Base-by-base conservation (phyloP, 2,329 filamentous ascomycete species). In the Falciphora oryzae region DNA sequence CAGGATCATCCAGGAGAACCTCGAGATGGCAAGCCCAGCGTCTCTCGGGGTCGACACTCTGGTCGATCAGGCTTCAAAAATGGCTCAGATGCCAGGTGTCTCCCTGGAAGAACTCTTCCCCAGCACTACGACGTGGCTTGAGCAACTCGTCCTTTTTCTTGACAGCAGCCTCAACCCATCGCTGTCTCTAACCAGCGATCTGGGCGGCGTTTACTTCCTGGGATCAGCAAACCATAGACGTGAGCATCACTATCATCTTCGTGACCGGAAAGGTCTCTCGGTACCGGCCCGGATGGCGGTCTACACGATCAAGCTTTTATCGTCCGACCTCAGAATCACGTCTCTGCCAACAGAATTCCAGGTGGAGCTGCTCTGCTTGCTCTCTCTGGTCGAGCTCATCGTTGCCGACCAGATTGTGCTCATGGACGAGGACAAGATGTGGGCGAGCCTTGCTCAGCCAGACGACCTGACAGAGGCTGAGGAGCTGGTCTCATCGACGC, bases 261-360 rank as follows among this genome's bases (percentile, higher is more conserved):
- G 89, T 58, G 93, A 97, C 72, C 79, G 83, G 4, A 84, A 85
- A 68, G 90, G 90, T 0, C 85, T 88, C 38, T 92, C 92, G 2
- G 80, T 90, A 64, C 86, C 92, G 1, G 85, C 91, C 18, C 84
- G 94, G 64, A 90, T 96, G 78, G 86, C 89, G 1, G 80, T 89
- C 61, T 97, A 93, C 73, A 83, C 86, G 0, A 79, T 81, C 7
- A 82, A 82, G 61, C 73, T 95, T 0, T 72, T 93, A 0, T 71
- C 74, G 0, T 73, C 75, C 3, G 75, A 77, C 0, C 69, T 82
- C 13, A 69, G 78, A 2, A 64, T 82, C 0, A 69, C 76, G 0
- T 69, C 73, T 0, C 67, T 85, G 0, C 77, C 82, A 0, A 70
- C 71, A 2, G 71, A 77, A 2, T 75, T 78, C 27, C 79, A 81